Evolutionary conservation across 2,329 filamentous ascomycete genomes (phyloP).

Genomic region (Immersiporthe knoxdaviesiana): DNA sequence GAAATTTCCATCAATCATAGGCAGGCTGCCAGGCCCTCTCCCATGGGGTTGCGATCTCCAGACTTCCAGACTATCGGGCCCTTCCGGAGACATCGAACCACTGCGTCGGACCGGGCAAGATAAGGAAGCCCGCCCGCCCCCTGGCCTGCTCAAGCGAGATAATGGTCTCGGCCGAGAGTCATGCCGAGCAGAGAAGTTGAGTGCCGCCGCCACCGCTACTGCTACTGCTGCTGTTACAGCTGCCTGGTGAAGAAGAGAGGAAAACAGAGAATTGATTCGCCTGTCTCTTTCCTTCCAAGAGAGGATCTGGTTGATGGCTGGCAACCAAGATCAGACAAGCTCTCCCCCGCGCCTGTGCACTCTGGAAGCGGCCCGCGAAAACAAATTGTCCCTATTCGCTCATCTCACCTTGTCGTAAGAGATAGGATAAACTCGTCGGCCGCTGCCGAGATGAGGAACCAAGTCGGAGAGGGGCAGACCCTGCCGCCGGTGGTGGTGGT

Average conservation of each 20-base stretch:
- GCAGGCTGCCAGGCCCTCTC: neutral
- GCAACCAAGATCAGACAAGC: neutral
- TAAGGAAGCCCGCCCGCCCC: conserved; percentile 11
- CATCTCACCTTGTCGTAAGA: neutral
- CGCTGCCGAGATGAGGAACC: conserved; percentile 7
- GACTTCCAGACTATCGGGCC: conserved; percentile 13
- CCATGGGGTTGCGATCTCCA: neutral
- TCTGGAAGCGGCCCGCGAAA: neutral
- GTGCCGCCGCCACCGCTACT: neutral
- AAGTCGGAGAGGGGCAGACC: neutral
- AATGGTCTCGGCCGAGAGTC: conserved; percentile 3
- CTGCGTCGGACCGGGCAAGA: conserved; percentile 5
- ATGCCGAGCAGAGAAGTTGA: neutral
- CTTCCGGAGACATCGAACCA: conserved; percentile 25
- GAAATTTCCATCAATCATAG: conserved; percentile 29
- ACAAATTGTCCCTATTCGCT: neutral
- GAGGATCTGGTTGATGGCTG: neutral
- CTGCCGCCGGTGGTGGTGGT: neutral
- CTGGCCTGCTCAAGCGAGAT: conserved; percentile 9
- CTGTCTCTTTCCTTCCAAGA: too few species aligned
- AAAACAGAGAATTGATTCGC: too few species aligned
- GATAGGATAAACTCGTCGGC: conserved; percentile 14
- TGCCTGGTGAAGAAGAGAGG: neutral
- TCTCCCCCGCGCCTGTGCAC: neutral
- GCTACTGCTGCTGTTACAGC: neutral